Conservation (phyloP, 140 eudicot genomes). For the Artemisia princeps region DNA sequence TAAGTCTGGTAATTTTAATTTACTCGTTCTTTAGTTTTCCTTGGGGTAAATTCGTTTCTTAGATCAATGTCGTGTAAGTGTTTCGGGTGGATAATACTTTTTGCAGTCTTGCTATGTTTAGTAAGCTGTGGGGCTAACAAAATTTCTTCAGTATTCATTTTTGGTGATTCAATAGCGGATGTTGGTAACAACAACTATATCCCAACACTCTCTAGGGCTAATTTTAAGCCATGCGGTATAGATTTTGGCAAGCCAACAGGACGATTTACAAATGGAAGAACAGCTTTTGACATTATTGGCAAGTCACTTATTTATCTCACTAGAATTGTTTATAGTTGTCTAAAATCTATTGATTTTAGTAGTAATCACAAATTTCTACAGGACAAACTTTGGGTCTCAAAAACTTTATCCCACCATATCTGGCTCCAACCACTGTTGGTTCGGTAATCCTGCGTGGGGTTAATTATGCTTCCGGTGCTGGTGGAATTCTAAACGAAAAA, state of each 20-base stretch:
- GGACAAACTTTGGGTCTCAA: slow-evolving; percentile 24
- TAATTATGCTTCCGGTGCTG: slow-evolving; percentile 28
- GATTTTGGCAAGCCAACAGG: slow-evolving; percentile 35
- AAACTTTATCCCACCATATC: slow-evolving; percentile 20
- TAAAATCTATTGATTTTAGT: not conserved
- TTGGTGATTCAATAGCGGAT: slow-evolving; percentile 27
- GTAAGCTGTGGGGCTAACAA: slow-evolving; percentile 10
- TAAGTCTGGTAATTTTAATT: no score
- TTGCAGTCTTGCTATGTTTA: not conserved
- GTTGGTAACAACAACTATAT: slow-evolving; percentile 37
- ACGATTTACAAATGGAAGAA: slow-evolving; percentile 35
- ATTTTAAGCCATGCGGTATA: slow-evolving; percentile 24
- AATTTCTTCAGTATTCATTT: slow-evolving; percentile 18
- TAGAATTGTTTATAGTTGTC: not conserved
- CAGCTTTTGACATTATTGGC: slow-evolving; percentile 25
- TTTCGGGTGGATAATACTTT: not conserved
- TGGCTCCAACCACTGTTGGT: slow-evolving; percentile 26
- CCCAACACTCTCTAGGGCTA: slow-evolving; percentile 25
- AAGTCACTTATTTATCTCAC: not conserved
- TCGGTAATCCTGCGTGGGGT: slow-evolving; percentile 19
- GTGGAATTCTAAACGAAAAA: slow-evolving; percentile 20
- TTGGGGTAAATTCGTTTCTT: no score
- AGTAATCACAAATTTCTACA: not conserved
- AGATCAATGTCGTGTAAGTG: no score
- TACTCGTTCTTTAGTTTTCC: no score